Evolutionary conservation across 2,329 filamentous ascomycete species (phyloP).

Genomic region (Colletotrichum tropicale): DNA sequence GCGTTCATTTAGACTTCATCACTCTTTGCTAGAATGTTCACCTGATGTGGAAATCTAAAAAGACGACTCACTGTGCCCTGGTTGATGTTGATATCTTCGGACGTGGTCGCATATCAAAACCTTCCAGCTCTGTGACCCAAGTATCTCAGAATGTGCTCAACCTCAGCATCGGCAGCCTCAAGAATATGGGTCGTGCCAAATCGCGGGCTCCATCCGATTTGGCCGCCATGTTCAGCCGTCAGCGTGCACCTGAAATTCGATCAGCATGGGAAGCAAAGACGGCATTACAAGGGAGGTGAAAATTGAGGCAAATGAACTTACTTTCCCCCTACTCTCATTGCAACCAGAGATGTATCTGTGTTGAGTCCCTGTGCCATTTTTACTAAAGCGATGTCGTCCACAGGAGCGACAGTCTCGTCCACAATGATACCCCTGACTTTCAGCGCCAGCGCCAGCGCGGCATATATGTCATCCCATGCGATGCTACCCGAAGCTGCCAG

Average conservation of each 20-base stretch:
- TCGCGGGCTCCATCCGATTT: background rate
- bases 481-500: background rate
- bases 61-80: background rate
- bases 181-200: background rate
- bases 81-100: too few relatives aligned
- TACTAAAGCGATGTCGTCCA: background rate
- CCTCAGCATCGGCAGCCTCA: background rate
- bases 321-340: background rate
- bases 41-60: background rate
- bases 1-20: background rate
- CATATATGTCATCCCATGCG: background rate
- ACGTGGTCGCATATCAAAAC: background rate
- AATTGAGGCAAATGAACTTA: background rate
- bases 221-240: background rate
- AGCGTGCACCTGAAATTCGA: background rate
- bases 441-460: background rate
- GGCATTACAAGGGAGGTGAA: accelerated
- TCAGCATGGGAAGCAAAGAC: background rate
- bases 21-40: accelerated
- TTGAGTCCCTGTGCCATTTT: background rate
- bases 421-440: background rate
- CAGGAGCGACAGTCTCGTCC: background rate
- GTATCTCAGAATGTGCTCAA: background rate
- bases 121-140: background rate
- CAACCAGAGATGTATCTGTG: background rate